Base-by-base conservation (phyloP, 2,329 filamentous ascomycete species). In the Beauveria brongniartii region DNA sequence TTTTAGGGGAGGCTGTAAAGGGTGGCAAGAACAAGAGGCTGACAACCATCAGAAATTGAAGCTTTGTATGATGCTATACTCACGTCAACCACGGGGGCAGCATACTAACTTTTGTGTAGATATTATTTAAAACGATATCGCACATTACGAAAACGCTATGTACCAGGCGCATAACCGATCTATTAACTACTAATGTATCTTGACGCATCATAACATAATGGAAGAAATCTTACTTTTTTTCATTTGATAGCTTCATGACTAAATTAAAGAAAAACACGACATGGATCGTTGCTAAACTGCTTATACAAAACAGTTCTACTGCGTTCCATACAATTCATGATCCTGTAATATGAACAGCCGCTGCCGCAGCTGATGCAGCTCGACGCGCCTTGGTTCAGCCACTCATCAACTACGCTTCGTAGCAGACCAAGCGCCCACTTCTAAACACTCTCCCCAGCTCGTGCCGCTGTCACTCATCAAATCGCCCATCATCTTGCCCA, bases 51-150 rank as follows among this genome's bases (percentile, higher is more conserved):
- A 94, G 93, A 97, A 73, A 91, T 97, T 63, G 92, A 97, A 76
- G 88, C 92, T 20, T 72, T 97, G 90, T 97, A 81, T 84, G 90
- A 82, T 41, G 52, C 16, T n/a, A 26, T 26, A 14, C 12, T 46
- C 41, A 43, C 47, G n/a, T 40, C 26, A 9, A 61, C 47, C 50
- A 55, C 12, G 5, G 7, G 7, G 3, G n/a, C 12, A 16, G 14
- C 6, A 20, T 10, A 47, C 47, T 59, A 37, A 59, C n/a, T 6
- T 43, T 18, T 18, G 7, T 47, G 64, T 72, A 95, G 91, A 72
- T 95, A 96, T 75, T 96, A 94, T 77, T 80, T 97, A 69, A 96
- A 95, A 79, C 84, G 90, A 72, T 97, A 97, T 77, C 87, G 93
- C 67, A 86, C 90, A 28, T 77, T 97, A 69, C 87, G 88, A 69